phyloP scores from a whole-genome alignment of 495 filamentous ascomycete species.

The Hypoxylon lienhwacheense region DNA sequence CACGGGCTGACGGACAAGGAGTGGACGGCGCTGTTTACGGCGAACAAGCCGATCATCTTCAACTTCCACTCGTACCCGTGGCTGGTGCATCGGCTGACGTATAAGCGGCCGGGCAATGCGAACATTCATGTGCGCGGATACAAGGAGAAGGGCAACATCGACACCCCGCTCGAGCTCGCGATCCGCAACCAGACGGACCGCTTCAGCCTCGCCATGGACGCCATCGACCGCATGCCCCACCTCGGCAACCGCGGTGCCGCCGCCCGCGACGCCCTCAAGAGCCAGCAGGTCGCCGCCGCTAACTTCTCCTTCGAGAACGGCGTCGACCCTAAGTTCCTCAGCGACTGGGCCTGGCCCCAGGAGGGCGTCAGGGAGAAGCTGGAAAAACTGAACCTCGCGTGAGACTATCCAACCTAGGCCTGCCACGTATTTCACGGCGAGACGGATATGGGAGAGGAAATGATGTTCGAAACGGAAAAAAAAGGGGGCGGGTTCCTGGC shows the following conservation, averaged over 20 bases:
- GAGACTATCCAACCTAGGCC: too few relatives aligned
- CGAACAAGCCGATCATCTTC: constrained; percentile 69
- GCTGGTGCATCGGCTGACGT: constrained; percentile 71
- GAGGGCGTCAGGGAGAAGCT: constrained; percentile 37
- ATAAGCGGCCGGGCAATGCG: constrained; percentile 63
- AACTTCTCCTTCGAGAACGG: constrained; percentile 65
- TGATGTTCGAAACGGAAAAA: neutral
- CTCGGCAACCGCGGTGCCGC: constrained; percentile 60
- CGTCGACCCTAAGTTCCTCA: constrained; percentile 65
- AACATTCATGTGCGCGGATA: constrained; percentile 71
- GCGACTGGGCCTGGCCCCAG: constrained; percentile 65
- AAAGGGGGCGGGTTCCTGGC: neutral
- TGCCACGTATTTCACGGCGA: too few relatives aligned
- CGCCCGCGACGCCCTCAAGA: constrained; percentile 62
- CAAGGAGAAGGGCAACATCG: constrained; percentile 77
- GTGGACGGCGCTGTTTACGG: constrained; percentile 67
- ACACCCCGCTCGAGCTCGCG: constrained; percentile 72
- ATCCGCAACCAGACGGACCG: constrained; percentile 72
- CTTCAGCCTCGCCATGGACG: constrained; percentile 70
- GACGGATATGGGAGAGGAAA: neutral
- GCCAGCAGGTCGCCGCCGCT: constrained; percentile 59
- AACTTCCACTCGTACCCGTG: constrained; percentile 80
- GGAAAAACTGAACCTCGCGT: constrained; percentile 11
- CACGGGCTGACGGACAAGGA: constrained; percentile 65
- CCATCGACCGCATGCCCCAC: constrained; percentile 63